A percentile compares a stretch with the other conserved stretches of the same genome.
phyloP scores from a whole-genome alignment of 345 rosid genomes.

The Populus tremula region DNA sequence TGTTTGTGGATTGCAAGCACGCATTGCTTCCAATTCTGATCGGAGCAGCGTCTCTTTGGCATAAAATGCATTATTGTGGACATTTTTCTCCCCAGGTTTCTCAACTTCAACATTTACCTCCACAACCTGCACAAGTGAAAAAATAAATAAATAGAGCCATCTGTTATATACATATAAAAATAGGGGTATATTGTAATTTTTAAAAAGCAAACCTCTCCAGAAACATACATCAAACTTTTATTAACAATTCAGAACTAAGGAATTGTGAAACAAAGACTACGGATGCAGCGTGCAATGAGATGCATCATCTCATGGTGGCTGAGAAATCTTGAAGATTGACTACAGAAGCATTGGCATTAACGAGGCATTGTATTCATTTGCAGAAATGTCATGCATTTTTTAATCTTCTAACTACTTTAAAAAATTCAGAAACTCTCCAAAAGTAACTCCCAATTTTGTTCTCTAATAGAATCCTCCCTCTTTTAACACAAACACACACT shows the following conservation, averaged over 20 bases:
- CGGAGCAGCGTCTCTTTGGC: conserved; percentile 73
- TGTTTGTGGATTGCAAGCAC: conserved; percentile 70
- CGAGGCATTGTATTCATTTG: background rate
- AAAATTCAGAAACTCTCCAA: background rate
- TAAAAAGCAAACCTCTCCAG: background rate
- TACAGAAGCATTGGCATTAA: background rate
- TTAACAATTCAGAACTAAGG: background rate
- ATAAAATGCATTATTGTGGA: conserved; percentile 87
- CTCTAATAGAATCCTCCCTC: background rate
- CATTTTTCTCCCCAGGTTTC: conserved; percentile 70
- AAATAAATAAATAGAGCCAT: background rate
- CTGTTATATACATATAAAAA: background rate
- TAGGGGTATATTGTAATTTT: too few relatives aligned
- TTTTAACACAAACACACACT: background rate
- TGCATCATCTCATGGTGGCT: background rate
- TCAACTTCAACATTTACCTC: conserved; percentile 78
- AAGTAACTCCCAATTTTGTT: background rate
- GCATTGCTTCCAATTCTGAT: conserved; percentile 75
- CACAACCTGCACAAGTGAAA: conserved; percentile 53
- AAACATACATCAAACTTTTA: background rate
- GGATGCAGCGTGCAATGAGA: background rate
- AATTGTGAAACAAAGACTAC: background rate
- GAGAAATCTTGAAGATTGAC: background rate
- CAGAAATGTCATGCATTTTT: too few relatives aligned
- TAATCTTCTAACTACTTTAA: background rate